Percentiles rank a stretch among this genome's conserved stretches.
phyloP scores from a whole-genome alignment of 495 filamentous ascomycete genomes.

The Pyrenopolyporus hunteri region DNA sequence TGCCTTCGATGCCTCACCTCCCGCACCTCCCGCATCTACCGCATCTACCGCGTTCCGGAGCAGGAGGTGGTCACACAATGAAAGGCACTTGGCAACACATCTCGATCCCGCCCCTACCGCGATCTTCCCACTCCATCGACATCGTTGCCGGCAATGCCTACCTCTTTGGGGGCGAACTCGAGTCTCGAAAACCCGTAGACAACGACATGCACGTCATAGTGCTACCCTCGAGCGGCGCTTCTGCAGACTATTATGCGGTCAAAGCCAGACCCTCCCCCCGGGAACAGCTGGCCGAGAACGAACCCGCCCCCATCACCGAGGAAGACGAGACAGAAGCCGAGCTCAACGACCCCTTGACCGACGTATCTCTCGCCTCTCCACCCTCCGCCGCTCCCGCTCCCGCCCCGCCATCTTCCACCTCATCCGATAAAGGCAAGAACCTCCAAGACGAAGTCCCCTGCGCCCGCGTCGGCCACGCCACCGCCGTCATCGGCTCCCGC shows the following conservation, averaged over 20 bases:
- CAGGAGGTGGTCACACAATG: constrained; percentile 37
- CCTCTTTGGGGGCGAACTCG: constrained; percentile 69
- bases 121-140: constrained; percentile 73
- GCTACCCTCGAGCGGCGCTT: constrained; percentile 58
- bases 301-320: constrained; percentile 46
- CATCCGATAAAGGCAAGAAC: constrained; percentile 38
- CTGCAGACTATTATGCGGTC: constrained; percentile 63
- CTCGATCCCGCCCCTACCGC: constrained; percentile 59
- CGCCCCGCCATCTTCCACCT: constrained; percentile 5
- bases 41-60: constrained; percentile 27
- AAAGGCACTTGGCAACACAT: constrained; percentile 67
- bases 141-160: constrained; percentile 70
- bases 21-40: too few relatives aligned
- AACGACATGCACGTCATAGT: constrained; percentile 73
- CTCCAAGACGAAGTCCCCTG: constrained; percentile 49
- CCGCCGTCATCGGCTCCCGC: constrained; percentile 61
- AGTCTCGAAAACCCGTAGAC: constrained; percentile 61
- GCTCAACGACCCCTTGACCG: constrained; percentile 33
- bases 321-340: constrained; percentile 45
- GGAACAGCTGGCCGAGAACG: constrained; percentile 9
- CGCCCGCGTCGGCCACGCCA: constrained; percentile 62
- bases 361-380: constrained; percentile 33
- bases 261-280: constrained; percentile 48
- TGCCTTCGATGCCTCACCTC: constrained; percentile 41
- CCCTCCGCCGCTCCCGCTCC: constrained; percentile 1